Percentiles rank a stretch among this genome's conserved stretches.
Evolutionary conservation across 371 early-diverging fungal species (phyloP).

Genomic region (Ordospora pajunii): DNA sequence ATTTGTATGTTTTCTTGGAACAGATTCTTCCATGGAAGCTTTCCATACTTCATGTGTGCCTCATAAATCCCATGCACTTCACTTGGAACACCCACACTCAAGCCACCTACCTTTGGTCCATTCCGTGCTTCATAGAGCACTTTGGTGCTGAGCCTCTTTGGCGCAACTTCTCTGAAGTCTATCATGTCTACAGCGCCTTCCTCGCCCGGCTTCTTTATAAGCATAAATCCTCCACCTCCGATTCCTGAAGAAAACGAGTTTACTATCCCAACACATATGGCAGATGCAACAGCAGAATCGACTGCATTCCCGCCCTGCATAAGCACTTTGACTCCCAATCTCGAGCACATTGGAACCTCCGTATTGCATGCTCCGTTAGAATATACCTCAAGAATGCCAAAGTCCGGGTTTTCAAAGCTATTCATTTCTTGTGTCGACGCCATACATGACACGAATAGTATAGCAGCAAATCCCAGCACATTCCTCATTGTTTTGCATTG

Average conservation of each 20-base stretch:
- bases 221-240: slow-evolving; percentile 91
- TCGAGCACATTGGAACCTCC: slow-evolving; percentile 70
- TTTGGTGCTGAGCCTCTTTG: slow-evolving; percentile 65
- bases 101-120: slow-evolving; percentile 67
- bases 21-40: slow-evolving; percentile 67
- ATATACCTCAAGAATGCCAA: not conserved
- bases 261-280: slow-evolving; percentile 80
- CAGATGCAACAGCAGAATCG: slow-evolving; percentile 83
- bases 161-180: slow-evolving; percentile 79
- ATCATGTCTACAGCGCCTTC: slow-evolving; percentile 53
- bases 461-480: not conserved
- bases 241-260: slow-evolving; percentile 87
- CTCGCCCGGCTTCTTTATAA: slow-evolving; percentile 67
- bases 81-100: slow-evolving; percentile 78
- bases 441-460: not conserved
- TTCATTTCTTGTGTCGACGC: not conserved
- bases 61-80: slow-evolving; percentile 74
- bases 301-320: slow-evolving; percentile 83
- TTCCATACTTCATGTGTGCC: slow-evolving; percentile 70
- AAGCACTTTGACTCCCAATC: slow-evolving; percentile 70
- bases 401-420: not conserved
- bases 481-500: not conserved
- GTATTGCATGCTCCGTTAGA: slow-evolving; percentile 48
- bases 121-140: slow-evolving; percentile 68
- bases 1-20: slow-evolving; percentile 72